A percentile compares a stretch with the other conserved stretches of the same genome.
These are phyloP conservation scores for Pestalotiopsis sp. DNA, from an alignment of 2,329 filamentous ascomycete genomes.

Conservation along the genomic window DNA sequence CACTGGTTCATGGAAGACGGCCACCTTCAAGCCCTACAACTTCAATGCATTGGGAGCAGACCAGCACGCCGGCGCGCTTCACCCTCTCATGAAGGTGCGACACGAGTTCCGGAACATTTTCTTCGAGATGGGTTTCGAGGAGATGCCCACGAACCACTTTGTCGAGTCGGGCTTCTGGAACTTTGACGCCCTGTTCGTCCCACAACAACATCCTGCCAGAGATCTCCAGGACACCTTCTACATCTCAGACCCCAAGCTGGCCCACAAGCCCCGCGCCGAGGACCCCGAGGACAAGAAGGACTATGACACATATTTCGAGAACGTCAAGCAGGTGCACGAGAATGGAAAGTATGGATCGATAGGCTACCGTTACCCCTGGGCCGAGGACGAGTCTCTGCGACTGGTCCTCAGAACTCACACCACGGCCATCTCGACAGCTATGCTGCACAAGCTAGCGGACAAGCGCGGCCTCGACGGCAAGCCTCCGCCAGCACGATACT, in stretches of 20 bases:
- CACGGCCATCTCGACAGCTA: constrained; percentile 86
- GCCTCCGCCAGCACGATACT: constrained; percentile 80
- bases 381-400: constrained; percentile 80
- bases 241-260: constrained; percentile 83
- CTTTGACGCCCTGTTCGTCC: constrained; percentile 95
- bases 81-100: constrained; percentile 88
- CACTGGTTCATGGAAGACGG: constrained; percentile 88
- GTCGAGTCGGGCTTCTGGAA: constrained; percentile 99
- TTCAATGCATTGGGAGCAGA: constrained; percentile 59
- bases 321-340: constrained; percentile 85
- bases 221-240: constrained; percentile 99
- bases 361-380: constrained; percentile 95
- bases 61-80: constrained; percentile 63
- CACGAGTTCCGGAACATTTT: constrained; percentile 97
- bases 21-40: constrained; percentile 78
- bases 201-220: constrained; percentile 95
- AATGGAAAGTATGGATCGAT: constrained; percentile 92
- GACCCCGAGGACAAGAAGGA: constrained; percentile 61
- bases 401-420: constrained; percentile 96
- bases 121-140: constrained; percentile 98
- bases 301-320: constrained; percentile 86
- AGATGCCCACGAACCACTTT: constrained; percentile 94
- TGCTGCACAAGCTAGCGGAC: constrained; percentile 86
- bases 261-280: constrained; percentile 67
- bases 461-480: constrained; percentile 73